Conservation (phyloP, 2,329 filamentous ascomycete genomes). For the Boeremia lycopersici region DNA sequence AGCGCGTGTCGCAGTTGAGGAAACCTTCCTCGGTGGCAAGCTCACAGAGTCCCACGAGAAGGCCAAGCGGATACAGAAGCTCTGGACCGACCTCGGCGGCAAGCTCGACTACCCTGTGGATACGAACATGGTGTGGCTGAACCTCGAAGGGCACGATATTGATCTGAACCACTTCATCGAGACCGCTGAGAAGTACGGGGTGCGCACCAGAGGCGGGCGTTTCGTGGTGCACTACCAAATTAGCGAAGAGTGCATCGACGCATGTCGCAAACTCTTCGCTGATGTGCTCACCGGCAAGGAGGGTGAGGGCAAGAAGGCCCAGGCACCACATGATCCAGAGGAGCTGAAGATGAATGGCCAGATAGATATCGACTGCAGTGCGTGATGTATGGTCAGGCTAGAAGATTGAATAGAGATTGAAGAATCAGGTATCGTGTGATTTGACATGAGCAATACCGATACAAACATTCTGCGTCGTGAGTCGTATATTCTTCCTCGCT, state of each 20-base stretch:
- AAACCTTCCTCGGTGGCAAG: slow-evolving; percentile 74
- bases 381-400: background rate
- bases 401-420: too few relatives aligned
- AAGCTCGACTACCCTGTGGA: slow-evolving; percentile 72
- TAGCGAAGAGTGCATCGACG: slow-evolving; percentile 64
- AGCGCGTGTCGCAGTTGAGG: slow-evolving; percentile 76
- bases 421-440: background rate
- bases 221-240: slow-evolving; percentile 77
- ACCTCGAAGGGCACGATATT: slow-evolving; percentile 67
- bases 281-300: slow-evolving; percentile 30
- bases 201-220: slow-evolving; percentile 63
- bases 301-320: slow-evolving; percentile 25
- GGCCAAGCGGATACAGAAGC: slow-evolving; percentile 65
- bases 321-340: slow-evolving; percentile 29
- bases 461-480: background rate
- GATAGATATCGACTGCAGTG: slow-evolving; percentile 7
- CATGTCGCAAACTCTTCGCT: slow-evolving; percentile 26
- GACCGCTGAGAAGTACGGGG: slow-evolving; percentile 61
- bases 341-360: slow-evolving; percentile 40
- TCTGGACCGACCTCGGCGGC: slow-evolving; percentile 75
- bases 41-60: slow-evolving; percentile 65
- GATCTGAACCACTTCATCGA: slow-evolving; percentile 59
- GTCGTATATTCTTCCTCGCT: background rate
- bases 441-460: background rate
- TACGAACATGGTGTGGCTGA: slow-evolving; percentile 93